Base-by-base conservation (phyloP, 1,139 yeast species). In the Candida sp. region DNA sequence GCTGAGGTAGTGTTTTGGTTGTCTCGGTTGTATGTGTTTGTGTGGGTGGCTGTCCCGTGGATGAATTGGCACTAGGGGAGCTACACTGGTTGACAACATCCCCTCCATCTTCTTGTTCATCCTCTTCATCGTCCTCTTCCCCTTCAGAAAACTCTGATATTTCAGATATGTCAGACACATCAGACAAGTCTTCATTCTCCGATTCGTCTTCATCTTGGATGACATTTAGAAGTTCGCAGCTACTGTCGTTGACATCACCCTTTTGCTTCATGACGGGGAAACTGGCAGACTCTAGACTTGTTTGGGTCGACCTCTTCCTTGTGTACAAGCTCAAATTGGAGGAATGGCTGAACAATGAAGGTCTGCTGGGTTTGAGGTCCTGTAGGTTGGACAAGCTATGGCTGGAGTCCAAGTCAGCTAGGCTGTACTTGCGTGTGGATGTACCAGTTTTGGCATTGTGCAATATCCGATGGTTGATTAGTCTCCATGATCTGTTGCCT, bases 401-500 rank as follows among this genome's bases (percentile, higher is more conserved):
- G 27, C 42, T 26, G n/a, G 31, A 11, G 11, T 26, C 42, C 23
- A 38, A 38, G 27, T 38, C 42, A n/a, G 42, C 30, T 38, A 38
- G 42, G 27, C 30, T 38, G 8, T 26, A 26, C 27, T 38, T 26
- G n/a, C 30, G 26, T 3, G 42, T 25, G 7, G 17, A 17, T 17
- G 42, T 38, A 11, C 27, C 31, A n/a, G 42, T 5, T 3, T 38
- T 26, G n/a, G 23, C 5, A 11, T 26, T 30, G 28, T 3, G 34
- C 31, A 56, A 40, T 27, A 55, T 12, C 30, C 52, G 51, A 23
- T 50, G 53, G 50, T 62, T 64, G 25, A 67, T 49, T 42, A 68
- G 49, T 42, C 73, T 57, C 73, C 73, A 68, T 17, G 69, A 62
- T 42, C 73, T 55, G 51, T 69, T 65, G 48, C 63, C 61, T 35